Evolutionary conservation across 2,329 filamentous ascomycete genomes (phyloP).

Genomic region (Chaetomiaceae sp.): DNA sequence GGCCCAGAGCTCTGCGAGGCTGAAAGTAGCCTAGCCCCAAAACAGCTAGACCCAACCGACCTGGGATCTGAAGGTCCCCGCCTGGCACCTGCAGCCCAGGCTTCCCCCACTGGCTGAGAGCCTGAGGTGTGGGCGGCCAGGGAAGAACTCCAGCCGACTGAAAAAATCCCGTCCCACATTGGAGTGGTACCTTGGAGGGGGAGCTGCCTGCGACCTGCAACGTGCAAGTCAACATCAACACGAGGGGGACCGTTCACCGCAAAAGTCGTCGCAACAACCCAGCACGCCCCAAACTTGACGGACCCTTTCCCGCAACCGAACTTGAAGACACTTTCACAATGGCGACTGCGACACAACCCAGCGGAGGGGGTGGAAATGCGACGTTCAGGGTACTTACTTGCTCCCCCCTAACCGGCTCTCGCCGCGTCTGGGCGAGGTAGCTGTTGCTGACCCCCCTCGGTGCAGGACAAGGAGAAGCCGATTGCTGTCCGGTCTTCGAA

Average conservation of each 20-base stretch:
- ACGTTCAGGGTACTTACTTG: conserved; percentile 51
- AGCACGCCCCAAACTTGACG: not conserved
- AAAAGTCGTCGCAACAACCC: conserved; percentile 7
- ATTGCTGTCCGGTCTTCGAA: conserved; percentile 93
- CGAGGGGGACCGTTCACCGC: conserved; percentile 4
- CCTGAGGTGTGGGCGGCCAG: no score
- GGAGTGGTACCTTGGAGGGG: conserved; percentile 16
- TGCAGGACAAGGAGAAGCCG: conserved; percentile 90
- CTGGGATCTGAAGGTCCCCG: conserved; percentile 2
- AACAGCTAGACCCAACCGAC: conserved; percentile 12
- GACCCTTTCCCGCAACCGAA: not conserved
- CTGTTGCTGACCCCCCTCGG: conserved; percentile 27
- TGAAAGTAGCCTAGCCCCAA: conserved; percentile 21
- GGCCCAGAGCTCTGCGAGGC: conserved; percentile 27
- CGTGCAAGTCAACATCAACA: conserved; percentile 12
- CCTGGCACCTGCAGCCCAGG: conserved; percentile 5
- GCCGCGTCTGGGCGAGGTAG: conserved; percentile 31
- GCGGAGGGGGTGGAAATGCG: conserved; percentile 44
- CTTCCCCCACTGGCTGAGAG: conserved; percentile 7
- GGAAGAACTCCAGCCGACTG: conserved; percentile 26
- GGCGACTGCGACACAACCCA: conserved; percentile 42
- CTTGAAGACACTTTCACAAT: conserved; percentile 29
- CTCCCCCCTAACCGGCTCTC: conserved; percentile 13
- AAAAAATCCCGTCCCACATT: conserved; percentile 27
- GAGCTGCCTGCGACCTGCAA: conserved; percentile 27